Conservation (phyloP, 305 asterid species). For the Solanum aculeatissimum region DNA sequence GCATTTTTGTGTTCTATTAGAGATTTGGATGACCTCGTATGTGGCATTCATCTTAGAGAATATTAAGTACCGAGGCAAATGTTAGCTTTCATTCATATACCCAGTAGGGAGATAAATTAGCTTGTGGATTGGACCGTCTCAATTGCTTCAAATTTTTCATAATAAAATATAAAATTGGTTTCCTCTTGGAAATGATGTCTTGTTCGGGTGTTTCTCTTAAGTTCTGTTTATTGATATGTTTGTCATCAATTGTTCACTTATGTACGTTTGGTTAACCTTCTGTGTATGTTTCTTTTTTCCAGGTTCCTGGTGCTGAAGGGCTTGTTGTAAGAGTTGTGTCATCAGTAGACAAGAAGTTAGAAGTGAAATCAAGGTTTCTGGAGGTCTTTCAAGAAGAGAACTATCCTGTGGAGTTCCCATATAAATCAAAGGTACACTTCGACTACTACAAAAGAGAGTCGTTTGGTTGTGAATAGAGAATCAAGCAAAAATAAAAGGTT, state of each 20-base stretch:
- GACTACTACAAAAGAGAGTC: neutral
- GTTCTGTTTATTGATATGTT: neutral
- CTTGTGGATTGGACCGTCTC: neutral
- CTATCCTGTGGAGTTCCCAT: slow-evolving; percentile 72
- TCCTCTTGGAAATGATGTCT: neutral
- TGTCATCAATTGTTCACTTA: neutral
- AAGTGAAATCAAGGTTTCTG: slow-evolving; percentile 81
- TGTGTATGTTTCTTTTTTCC: slow-evolving; percentile 2
- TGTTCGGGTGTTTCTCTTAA: neutral
- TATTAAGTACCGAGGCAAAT: neutral
- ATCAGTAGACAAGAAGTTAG: slow-evolving; percentile 94
- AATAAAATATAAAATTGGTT: neutral
- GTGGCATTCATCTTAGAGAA: neutral
- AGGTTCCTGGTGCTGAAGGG: slow-evolving; percentile 95
- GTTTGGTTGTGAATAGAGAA: neutral
- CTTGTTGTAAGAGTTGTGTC: slow-evolving; percentile 95
- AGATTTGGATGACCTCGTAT: neutral
- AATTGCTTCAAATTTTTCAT: neutral
- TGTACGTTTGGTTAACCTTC: neutral
- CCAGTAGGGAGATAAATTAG: neutral
- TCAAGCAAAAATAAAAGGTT: neutral
- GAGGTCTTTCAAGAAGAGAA: slow-evolving; percentile 88
- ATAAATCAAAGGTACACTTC: slow-evolving; percentile 76
- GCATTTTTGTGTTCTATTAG: neutral
- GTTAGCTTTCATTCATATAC: neutral